Evolutionary conservation across 345 rosid species (phyloP).

Genomic region (Corchorus olitorius): DNA sequence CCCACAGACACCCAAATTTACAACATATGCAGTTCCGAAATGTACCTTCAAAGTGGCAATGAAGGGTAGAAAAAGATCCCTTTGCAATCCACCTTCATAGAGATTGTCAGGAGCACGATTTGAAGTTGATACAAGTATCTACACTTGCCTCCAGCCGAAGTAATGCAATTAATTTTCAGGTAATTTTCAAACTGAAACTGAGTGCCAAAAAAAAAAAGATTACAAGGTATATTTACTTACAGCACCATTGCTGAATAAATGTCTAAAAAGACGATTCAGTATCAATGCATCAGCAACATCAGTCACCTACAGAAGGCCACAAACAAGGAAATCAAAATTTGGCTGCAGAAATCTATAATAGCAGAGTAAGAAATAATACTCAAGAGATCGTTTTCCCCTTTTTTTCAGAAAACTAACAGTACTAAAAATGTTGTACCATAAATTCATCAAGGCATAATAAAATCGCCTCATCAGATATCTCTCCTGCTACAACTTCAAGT

Average conservation of each 20-base stretch:
- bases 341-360: constrained; percentile 4
- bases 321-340: constrained; percentile 18
- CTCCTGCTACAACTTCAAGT: constrained; percentile 95
- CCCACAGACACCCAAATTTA: not conserved
- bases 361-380: not conserved
- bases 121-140: constrained; percentile 96
- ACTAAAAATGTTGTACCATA: constrained; percentile 57
- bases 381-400: not conserved
- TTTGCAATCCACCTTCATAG: constrained; percentile 96
- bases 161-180: constrained; percentile 24
- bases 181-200: constrained; percentile 21
- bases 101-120: constrained; percentile 98
- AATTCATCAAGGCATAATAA: constrained; percentile 92
- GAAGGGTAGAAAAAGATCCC: constrained; percentile 96
- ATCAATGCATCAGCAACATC: constrained; percentile 99
- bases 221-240: constrained; percentile 52
- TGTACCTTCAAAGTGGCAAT: constrained; percentile 81
- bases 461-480: constrained; percentile 90
- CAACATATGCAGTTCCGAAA: not conserved
- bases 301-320: constrained; percentile 59
- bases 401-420: not conserved
- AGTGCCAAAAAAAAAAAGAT: not conserved
- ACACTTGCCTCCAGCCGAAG: constrained; percentile 48
- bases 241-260: constrained; percentile 79
- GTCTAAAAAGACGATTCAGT: constrained; percentile 79